Evolutionary conservation across 169 alveolate genomes (phyloP), one percentile per base, ranked within the genome.

Genomic region (Plasmodium yoelii): DNA sequence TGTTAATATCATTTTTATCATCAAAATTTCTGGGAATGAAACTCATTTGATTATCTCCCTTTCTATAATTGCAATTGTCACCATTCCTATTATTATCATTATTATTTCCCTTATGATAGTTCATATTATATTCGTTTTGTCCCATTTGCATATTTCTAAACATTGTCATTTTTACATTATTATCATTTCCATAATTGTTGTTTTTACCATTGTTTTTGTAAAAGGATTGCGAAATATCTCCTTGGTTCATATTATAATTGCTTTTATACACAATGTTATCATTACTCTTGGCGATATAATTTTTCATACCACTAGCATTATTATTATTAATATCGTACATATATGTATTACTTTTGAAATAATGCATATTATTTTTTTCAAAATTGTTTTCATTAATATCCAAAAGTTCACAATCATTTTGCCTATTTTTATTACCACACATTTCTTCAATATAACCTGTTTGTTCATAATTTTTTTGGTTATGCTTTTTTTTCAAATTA

Each of bases 101-200:
- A 24, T 26, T 44, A 44, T 34, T 9, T 28, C 39, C 39, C 26
- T 65, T 65, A 39, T 8, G 12, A 28, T 46, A 39, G 75, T 26
- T 49, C 26, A 63, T 15, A 42, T 77, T 22, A 26, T 26, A 71
- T 19, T 22, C 24, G 19, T 47, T 55, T 55, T 77, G 59, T 13
- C 53, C 60, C 75, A 75, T 75, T 61, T 65, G 65, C 51, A 75
- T 75, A 75, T 75, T 64, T 28, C 57, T 75, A 63, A 61, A 63
- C 49, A 63, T 63, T 64, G 18, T 63, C 74, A 44, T 75, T 24
- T 75, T 60, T 56, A 47, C 63, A 19, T 39, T 74, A 46, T 60
- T 22, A 6, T 42, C 59, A 51, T 74, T 51, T 74, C 73, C 75
- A 51, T 64, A 77, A 67, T 51, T 63, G 19, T 15, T 15, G 46